These are phyloP conservation scores for Lachancea meyersii DNA, from an alignment of 805 yeast genomes.

Conservation along the genomic window DNA sequence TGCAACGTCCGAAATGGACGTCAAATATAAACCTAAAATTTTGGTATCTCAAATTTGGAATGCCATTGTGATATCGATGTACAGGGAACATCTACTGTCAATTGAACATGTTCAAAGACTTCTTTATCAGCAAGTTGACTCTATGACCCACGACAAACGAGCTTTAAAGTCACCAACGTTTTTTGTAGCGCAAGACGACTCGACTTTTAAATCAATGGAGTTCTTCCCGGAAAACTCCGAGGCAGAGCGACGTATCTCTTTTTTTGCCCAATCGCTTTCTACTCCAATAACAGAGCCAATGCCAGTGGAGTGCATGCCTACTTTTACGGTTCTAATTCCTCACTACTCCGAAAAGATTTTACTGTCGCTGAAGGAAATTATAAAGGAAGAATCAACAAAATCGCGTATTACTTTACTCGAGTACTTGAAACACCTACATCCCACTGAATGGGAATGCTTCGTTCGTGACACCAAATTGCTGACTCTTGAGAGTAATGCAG, in stretches of 20 bases:
- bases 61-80: constrained; percentile 75
- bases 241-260: constrained; percentile 77
- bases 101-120: constrained; percentile 65
- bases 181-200: constrained; percentile 79
- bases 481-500: constrained; percentile 46
- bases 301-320: constrained; percentile 64
- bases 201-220: constrained; percentile 47
- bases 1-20: constrained; percentile 43
- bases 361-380: constrained; percentile 68
- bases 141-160: constrained; percentile 33
- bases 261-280: constrained; percentile 83
- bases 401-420: constrained; percentile 68
- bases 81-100: constrained; percentile 69
- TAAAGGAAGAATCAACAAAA: constrained; percentile 55
- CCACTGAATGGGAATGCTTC: constrained; percentile 75
- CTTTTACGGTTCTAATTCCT: constrained; percentile 78
- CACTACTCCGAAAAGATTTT: constrained; percentile 82
- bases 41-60: constrained; percentile 75
- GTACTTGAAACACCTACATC: constrained; percentile 65
- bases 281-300: constrained; percentile 76
- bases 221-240: constrained; percentile 60
- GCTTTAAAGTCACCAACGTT: constrained; percentile 65
- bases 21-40: constrained; percentile 45
- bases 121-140: constrained; percentile 47
- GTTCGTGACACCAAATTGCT: constrained; percentile 67